Evolutionary conservation across 2,329 filamentous ascomycete genomes (phyloP), one percentile per base, ranked within the genome.

Genomic region (Pseudogymnoascus sp.): DNA sequence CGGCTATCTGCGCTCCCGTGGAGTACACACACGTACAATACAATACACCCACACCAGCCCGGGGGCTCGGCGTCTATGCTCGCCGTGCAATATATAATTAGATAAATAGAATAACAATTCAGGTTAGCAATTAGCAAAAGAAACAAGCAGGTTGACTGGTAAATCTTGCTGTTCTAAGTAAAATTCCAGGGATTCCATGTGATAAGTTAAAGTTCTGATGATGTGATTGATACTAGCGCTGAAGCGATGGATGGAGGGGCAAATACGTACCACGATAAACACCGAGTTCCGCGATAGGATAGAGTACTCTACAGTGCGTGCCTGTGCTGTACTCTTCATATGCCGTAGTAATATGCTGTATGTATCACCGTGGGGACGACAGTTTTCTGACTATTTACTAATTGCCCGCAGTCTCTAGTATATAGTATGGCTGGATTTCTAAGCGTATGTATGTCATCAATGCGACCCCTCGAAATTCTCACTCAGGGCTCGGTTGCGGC

Each of bases 201-300:
- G 50, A 56, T 56, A 56, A 56, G 50, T 56, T 34, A 34, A 34
- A 56, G 50, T 34, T 56, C 50, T 34, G 25, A 56, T 56, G 50
- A 56, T 28, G 50, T 56, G 50, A 34, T 56, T 56, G 28, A 14
- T 23, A 56, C 28, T 56, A 56, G 50, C 16, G 50, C 28, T 34
- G 50, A 34, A 34, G n/a, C 28, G 50, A 56, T 56, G 50, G 50
- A 34, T 34, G n/a, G 50, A 56, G 28, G 50, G 50, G 50, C 50
- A 34, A 56, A 34, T 34, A 56, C 50, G 28, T 56, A 56, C 50
- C 28, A 34, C 28, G 50, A 56, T 56, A 56, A 56, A 56, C 25
- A 12, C 50, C 50, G 50, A 56, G 50, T 56, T 56, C 50, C 50
- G 50, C 50, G 50, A 56, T 56, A 56, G 28, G 28, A 56, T 34